phyloP scores from a whole-genome alignment of 257 asterid species.

The Haberlea rhodopensis region DNA sequence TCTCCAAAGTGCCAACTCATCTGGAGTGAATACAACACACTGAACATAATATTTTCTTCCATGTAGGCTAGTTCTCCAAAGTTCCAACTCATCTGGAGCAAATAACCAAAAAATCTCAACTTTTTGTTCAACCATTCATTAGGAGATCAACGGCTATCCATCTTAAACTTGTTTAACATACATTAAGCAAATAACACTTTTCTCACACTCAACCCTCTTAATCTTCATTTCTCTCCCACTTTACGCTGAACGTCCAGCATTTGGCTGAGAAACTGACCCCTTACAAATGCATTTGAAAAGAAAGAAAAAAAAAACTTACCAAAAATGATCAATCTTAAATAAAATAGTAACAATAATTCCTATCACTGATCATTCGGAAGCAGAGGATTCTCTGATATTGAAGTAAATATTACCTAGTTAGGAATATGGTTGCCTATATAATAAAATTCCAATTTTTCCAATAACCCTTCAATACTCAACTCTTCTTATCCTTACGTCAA shows the following conservation, averaged over 20 bases:
- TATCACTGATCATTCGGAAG: no score
- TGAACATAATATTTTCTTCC: no score
- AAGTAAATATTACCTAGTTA: no score
- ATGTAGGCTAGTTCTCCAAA: constrained; percentile 9
- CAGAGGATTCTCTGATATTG: background rate
- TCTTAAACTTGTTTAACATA: constrained; percentile 2
- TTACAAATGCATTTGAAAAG: background rate
- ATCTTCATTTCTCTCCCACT: constrained; percentile 24
- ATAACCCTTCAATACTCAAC: constrained; percentile 23
- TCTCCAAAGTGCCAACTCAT: constrained; percentile 11
- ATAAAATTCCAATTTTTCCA: constrained; percentile 18
- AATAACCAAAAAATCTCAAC: constrained; percentile 8
- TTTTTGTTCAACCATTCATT: constrained; percentile 15
- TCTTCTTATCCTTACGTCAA: constrained; percentile 18
- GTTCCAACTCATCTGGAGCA: constrained; percentile 9
- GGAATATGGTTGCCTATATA: constrained; percentile 19
- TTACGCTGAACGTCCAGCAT: constrained; percentile 8
- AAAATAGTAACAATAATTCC: no score
- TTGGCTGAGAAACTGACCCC: no score
- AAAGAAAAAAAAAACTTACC: background rate
- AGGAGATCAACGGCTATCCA: constrained; percentile 29
- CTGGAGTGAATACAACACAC: no score
- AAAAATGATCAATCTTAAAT: no score
- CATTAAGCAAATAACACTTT: constrained; percentile 1
- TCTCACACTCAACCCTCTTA: constrained; percentile 24